Evolutionary conservation across 2,329 filamentous ascomycete genomes (phyloP).

Genomic region (Fusarium pseudonygamai): DNA sequence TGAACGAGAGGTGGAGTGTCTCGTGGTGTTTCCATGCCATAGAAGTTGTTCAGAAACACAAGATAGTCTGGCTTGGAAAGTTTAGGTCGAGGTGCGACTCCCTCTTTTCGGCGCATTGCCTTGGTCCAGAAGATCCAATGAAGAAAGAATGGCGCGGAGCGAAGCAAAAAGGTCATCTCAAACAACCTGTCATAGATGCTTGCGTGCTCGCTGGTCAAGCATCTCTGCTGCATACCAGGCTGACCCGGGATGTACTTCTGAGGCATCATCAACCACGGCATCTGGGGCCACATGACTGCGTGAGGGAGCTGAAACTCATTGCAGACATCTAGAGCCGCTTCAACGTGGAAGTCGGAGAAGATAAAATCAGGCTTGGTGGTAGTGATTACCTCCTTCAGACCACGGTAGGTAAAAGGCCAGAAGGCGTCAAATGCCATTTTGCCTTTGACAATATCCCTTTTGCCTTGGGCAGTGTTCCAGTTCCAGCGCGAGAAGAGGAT

Average conservation of each 20-base stretch:
- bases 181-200: background rate
- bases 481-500: background rate
- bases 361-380: background rate
- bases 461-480: background rate
- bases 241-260: conserved; percentile 5
- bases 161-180: background rate
- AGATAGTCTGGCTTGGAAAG: background rate
- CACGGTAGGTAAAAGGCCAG: background rate
- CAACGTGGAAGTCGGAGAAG: conserved; percentile 7
- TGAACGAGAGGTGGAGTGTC: conserved; percentile 1
- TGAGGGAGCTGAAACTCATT: background rate
- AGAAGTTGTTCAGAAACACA: conserved; percentile 4
- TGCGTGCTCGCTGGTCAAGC: background rate
- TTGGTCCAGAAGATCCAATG: background rate
- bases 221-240: conserved; percentile 1
- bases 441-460: background rate
- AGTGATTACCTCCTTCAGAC: background rate
- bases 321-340: background rate
- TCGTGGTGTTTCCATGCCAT: conserved; percentile 4
- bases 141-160: background rate
- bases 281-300: conserved; percentile 5
- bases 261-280: conserved; percentile 12
- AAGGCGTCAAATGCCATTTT: background rate
- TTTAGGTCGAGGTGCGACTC: background rate
- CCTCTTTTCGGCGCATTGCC: background rate